Percentiles rank a stretch among this genome's conserved stretches.
These are phyloP conservation scores for Juglanconis juglandina DNA, from an alignment of 2,329 filamentous ascomycete genomes.

Conservation along the genomic window DNA sequence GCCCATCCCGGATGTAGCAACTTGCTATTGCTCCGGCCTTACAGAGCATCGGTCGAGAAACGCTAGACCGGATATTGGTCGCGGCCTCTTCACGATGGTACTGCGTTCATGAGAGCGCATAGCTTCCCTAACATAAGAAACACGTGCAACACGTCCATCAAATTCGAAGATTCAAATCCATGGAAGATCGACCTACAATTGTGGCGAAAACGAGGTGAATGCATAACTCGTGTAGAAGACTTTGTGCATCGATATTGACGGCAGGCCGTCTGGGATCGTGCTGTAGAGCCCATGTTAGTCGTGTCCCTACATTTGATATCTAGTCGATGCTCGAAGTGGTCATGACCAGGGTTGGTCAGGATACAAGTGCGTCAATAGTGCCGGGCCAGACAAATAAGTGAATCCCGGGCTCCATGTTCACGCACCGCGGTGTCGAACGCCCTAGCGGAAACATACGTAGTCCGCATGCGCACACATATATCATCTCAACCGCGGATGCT, in stretches of 20 bases:
- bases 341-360: neutral
- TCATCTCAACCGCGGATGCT: constrained; percentile 13
- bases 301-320: neutral
- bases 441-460: no score
- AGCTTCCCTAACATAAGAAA: no score
- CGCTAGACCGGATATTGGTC: no score
- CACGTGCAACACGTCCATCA: no score
- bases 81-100: no score
- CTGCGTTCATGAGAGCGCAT: no score
- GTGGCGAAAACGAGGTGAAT: constrained; percentile 77
- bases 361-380: neutral
- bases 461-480: neutral
- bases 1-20: no score
- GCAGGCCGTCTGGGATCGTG: constrained; percentile 47
- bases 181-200: constrained; percentile 40
- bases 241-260: constrained; percentile 70
- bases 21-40: no score
- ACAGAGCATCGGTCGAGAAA: no score
- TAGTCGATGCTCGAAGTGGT: neutral
- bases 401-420: no score
- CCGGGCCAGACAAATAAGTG: no score
- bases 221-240: constrained; percentile 79
- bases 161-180: neutral
- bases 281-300: neutral
- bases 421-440: no score